Evolutionary conservation across 23 red algal species (phyloP), one percentile per base, ranked within the genome.

Genomic region (Gracilariopsis chorda): DNA sequence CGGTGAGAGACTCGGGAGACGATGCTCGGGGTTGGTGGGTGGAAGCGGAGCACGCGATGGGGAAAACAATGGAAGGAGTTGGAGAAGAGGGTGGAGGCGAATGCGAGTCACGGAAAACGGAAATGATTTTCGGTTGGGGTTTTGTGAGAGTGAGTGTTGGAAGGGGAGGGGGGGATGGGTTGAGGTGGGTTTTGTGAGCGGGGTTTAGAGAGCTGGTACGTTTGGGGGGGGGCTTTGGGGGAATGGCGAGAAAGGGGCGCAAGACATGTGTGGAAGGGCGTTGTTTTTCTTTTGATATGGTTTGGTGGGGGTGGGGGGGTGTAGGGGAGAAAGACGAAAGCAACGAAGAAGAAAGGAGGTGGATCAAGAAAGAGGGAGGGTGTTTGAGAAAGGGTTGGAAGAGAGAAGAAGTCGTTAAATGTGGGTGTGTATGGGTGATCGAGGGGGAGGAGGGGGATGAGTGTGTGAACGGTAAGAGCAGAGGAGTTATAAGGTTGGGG

Each of bases 11-110:
- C 63, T 70, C 63, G 63, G 63, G 63, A 70, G 63, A 70, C 63
- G 63, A 70, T 70, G 63, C 63, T 30, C n/a, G n/a, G 34, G 63
- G 63, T 8, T 37, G 63, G 63, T 42, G 63, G 34, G 63, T 70
- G 63, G 63, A 70, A 70, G 35, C 63, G 63, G 63, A 70, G 63
- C 35, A 37, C 63, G 63, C 17, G 63, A 70, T 3, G 33, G 4
- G 13, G 63, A 70, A 42, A 42, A 33, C 35, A 70, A 40, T n/a
- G 30, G 5, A 37, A 30, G 63, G 27, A 4, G 63, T 35, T 30
- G 24, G 63, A 13, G 43, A 41, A 70, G 9, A 13, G 27, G 63
- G 33, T 23, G 59, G 9, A 14, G 25, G 63, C 32, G 63, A 10
- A 33, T 33, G 34, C 7, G 63, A 34, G 25, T 14, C 16, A 7